These are phyloP conservation scores for Stagonosporopsis vannaccii DNA, from an alignment of 2,329 filamentous ascomycete species.

Conservation along the genomic window DNA sequence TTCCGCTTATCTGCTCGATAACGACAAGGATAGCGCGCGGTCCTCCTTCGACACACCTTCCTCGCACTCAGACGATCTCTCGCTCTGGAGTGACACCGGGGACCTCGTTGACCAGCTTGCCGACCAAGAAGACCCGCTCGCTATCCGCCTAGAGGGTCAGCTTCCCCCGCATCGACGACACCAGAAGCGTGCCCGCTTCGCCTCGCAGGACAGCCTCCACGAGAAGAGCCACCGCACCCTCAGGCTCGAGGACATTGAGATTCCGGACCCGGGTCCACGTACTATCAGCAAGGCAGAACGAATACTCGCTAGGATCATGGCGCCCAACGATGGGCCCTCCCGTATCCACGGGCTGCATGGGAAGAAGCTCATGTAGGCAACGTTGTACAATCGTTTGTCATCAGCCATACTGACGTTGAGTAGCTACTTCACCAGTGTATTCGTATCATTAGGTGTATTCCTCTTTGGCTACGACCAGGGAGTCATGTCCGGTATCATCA, in stretches of 20 bases:
- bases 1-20: constrained; percentile 50
- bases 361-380: constrained; percentile 84
- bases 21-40: constrained; percentile 60
- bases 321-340: constrained; percentile 71
- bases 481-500: constrained; percentile 81
- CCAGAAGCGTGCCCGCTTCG: constrained; percentile 75
- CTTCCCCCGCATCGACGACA: constrained; percentile 57
- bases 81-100: constrained; percentile 91
- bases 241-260: constrained; percentile 77
- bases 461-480: constrained; percentile 90
- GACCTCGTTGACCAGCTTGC: constrained; percentile 92
- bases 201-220: constrained; percentile 55
- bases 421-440: constrained; percentile 94
- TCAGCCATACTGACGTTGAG: constrained; percentile 19
- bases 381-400: background rate
- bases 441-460: constrained; percentile 86
- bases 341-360: constrained; percentile 92
- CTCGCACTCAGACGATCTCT: constrained; percentile 73
- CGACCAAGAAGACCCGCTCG: constrained; percentile 82
- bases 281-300: constrained; percentile 72
- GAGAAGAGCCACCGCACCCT: constrained; percentile 54
- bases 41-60: constrained; percentile 64
- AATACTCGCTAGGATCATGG: constrained; percentile 84
- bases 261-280: constrained; percentile 72
- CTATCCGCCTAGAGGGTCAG: constrained; percentile 71